Conservation (phyloP, 2,329 filamentous ascomycete species). For the Falciphora oryzae region DNA sequence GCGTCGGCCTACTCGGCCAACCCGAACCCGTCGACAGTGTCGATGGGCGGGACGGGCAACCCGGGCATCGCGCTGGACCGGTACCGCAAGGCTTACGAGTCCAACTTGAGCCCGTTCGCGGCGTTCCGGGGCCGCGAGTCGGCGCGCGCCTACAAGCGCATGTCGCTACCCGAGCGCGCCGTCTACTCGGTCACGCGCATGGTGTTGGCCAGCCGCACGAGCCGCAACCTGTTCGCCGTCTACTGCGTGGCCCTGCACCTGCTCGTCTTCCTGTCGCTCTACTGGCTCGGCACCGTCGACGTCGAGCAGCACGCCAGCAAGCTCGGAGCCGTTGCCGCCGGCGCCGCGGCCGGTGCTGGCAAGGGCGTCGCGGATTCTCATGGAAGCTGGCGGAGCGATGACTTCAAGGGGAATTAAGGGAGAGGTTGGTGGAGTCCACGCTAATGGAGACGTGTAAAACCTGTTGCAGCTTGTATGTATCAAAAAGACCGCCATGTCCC, state of each 20-base stretch:
- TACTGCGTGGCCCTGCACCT: constrained; percentile 89
- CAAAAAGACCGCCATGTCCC: background rate
- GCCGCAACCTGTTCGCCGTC: constrained; percentile 86
- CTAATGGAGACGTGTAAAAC: constrained; percentile 1
- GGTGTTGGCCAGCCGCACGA: constrained; percentile 83
- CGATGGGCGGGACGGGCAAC: constrained; percentile 44
- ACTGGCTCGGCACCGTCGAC: constrained; percentile 69
- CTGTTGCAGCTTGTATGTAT: constrained; percentile 3
- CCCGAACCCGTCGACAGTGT: constrained; percentile 69
- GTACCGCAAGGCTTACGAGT: constrained; percentile 90
- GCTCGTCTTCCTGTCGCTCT: constrained; percentile 80
- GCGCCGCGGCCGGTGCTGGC: constrained; percentile 32
- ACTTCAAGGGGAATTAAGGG: constrained; percentile 40
- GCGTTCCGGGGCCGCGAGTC: constrained; percentile 93
- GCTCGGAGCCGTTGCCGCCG: constrained; percentile 42
- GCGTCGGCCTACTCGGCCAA: constrained; percentile 61
- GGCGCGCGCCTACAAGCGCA: constrained; percentile 81
- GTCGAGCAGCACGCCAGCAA: constrained; percentile 55
- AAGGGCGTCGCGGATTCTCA: constrained; percentile 30
- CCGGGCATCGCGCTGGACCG: constrained; percentile 70
- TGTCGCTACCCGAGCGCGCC: constrained; percentile 84
- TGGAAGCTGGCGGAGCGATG: constrained; percentile 60
- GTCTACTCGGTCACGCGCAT: constrained; percentile 89
- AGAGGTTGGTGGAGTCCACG: background rate
- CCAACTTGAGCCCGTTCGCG: constrained; percentile 91